Percentiles rank a stretch among this genome's conserved stretches.
These are phyloP conservation scores for Apiosordaria backusii DNA, from an alignment of 495 filamentous ascomycete genomes.

Conservation along the genomic window DNA sequence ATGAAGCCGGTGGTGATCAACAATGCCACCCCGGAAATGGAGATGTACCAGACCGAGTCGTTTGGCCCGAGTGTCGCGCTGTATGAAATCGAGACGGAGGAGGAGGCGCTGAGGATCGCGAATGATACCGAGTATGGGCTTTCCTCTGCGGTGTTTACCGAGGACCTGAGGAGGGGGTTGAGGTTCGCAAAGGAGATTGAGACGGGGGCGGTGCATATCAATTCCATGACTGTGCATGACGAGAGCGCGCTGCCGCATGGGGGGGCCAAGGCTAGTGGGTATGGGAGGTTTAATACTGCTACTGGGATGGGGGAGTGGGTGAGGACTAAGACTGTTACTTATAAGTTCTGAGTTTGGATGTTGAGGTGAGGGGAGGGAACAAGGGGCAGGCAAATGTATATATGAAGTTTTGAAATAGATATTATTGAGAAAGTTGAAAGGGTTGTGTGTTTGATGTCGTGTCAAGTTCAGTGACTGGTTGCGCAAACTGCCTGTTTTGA, in stretches of 20 bases:
- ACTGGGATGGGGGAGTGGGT: constrained; percentile 69
- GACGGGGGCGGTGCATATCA: constrained; percentile 86
- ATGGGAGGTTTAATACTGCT: constrained; percentile 57
- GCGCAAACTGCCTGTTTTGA: too few relatives aligned
- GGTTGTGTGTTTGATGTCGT: too few relatives aligned
- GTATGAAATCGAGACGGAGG: constrained; percentile 54
- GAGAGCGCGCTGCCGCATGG: constrained; percentile 77
- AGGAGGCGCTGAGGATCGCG: constrained; percentile 71
- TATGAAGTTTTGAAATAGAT: too few relatives aligned
- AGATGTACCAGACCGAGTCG: constrained; percentile 73
- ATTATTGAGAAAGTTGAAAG: too few relatives aligned
- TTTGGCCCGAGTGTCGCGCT: constrained; percentile 76
- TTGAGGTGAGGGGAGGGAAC: too few relatives aligned
- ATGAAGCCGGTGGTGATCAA: constrained; percentile 72
- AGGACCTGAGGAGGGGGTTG: constrained; percentile 69
- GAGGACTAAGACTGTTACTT: constrained; percentile 81
- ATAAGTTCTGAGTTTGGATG: constrained; percentile 38
- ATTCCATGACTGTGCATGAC: constrained; percentile 80
- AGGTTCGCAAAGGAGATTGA: constrained; percentile 71
- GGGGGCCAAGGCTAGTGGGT: constrained; percentile 79
- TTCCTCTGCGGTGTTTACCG: constrained; percentile 81
- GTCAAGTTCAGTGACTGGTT: too few relatives aligned
- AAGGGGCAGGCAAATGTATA: neutral
- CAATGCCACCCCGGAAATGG: constrained; percentile 74
- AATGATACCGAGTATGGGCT: constrained; percentile 84